Evolutionary conservation across 2,329 filamentous ascomycete genomes (phyloP), one percentile per base, ranked within the genome.

Genomic region (Onygena corvina): DNA sequence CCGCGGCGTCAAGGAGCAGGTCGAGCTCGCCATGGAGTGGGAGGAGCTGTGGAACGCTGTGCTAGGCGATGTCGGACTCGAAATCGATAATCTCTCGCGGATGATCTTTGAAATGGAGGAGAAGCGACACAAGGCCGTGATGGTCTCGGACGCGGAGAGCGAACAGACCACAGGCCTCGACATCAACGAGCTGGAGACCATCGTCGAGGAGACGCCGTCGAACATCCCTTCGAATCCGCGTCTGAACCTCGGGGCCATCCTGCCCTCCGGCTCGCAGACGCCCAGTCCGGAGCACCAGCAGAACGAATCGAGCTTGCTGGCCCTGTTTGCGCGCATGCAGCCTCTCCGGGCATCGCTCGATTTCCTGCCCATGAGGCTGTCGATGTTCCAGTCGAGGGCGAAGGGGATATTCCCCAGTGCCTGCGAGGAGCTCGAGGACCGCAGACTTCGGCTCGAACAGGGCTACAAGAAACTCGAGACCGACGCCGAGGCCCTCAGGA

Each of bases 1-100:
- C 46, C 84, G 83, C 54, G 81, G 70, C 21, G 84, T 94, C 50
- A 94, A 94, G 63, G 78, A 78, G 44, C 90, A 96, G 61, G 90
- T 98, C 14, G 92, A 96, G 66, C 81, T 94, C 51, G 92, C 92
- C 42, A 94, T 96, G 88, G 92, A 98, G 62, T 98, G 90, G 90
- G 89, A 95, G 65, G 89, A 96, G 67, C 74, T 98, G 30, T 96
- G 92, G 90, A 87, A 87, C 58, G 86, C 78, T 55, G 90, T 96
- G 2, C 73, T 98, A 2, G 90, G 89, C 38, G 90, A 96, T 63
- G 94, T 96, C 53, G 86, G 89, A 47, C 80, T 83, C 54, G 92
- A 98, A 67, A 82, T 88, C 61, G 85, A 92, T 55, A 81, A 83
- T 38, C 73, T 94, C 12, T 80, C 78, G 59, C 76, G 84, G 33